Percentiles rank a stretch among this genome's conserved stretches.
These are phyloP conservation scores for Pseudogymnoascus pannorum DNA, from an alignment of 2,329 filamentous ascomycete genomes.

Conservation along the genomic window DNA sequence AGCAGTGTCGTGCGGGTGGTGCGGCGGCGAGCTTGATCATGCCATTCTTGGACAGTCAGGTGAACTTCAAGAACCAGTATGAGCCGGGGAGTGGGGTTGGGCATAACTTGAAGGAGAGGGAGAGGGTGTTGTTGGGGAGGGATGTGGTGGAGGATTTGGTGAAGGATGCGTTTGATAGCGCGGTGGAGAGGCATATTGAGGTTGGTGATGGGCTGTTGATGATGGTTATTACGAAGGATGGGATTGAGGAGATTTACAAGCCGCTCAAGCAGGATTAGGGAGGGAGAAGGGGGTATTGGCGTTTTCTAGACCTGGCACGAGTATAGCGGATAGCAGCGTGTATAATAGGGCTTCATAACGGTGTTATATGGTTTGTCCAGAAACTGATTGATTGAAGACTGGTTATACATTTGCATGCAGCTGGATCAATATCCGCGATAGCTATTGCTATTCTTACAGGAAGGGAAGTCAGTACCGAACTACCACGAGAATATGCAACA, in stretches of 20 bases:
- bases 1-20: conserved; percentile 90
- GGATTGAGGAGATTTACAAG: conserved; percentile 77
- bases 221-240: conserved; percentile 81
- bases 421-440: too few species aligned
- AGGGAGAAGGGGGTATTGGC: background rate
- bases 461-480: too few species aligned
- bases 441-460: too few species aligned
- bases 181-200: conserved; percentile 97
- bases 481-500: too few species aligned
- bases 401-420: too few species aligned
- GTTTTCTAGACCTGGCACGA: conserved; percentile 8
- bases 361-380: background rate
- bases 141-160: conserved; percentile 78
- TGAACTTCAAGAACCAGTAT: conserved; percentile 99
- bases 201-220: conserved; percentile 95
- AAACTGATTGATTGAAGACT: too few species aligned
- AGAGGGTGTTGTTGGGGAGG: conserved; percentile 61
- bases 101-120: conserved; percentile 67
- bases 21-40: conserved; percentile 93
- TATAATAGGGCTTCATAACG: conserved; percentile 4
- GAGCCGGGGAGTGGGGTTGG: conserved; percentile 78
- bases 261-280: conserved; percentile 82
- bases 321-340: background rate
- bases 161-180: conserved; percentile 95
- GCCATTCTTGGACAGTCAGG: conserved; percentile 98